Base-by-base conservation (phyloP, 2,329 filamentous ascomycete species). In the Penicillium sp. region DNA sequence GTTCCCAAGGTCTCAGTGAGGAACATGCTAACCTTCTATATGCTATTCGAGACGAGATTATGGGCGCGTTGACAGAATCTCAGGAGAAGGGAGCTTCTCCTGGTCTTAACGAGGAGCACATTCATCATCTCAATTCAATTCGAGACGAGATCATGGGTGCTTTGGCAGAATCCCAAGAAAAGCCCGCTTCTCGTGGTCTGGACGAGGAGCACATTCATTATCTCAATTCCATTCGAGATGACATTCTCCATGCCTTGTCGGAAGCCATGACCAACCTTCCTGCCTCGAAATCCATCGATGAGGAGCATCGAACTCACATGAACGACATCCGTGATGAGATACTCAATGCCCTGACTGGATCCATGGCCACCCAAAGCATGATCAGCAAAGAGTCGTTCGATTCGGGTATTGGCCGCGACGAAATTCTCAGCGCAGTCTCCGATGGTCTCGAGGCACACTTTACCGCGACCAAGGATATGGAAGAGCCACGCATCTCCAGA, bases 371-470 rank as follows among this genome's bases (percentile, higher is more conserved):
- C 1, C 65, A 63, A 47, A 67, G 58, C 40, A 57, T 61, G 41
- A 53, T 68, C 20, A 63, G 63, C 34, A 58, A 56, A 44, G 54
- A 62, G 16, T 61, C 61, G 8, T 51, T 64, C 6, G 62, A 65
- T 39, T 64, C 65, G 14, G 65, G 62, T 2, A 52, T 82, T 2
- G 78, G 74, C n/a, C 73, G 74, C 3, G 76, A 80, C 26, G 72
- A 78, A 36, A 72, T 85, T n/a, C 66, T 80, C 34, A 78, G 79
- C 47, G 78, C 80, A 1, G 75, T 85, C 36, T 78, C 75, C 49
- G 75, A 81, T 51, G 78, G 78, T 4, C 69, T 85, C 6, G 64
- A 66, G 38, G 72, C 74, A 16, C 72, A 76, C 38, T 65, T 70
- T 29, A 63, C 66, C 4, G 57, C 68, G 2, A 65, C 69, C 9